Base-by-base conservation (phyloP, 1,284 basidiomycete species). In the Albatrellus sp. region DNA sequence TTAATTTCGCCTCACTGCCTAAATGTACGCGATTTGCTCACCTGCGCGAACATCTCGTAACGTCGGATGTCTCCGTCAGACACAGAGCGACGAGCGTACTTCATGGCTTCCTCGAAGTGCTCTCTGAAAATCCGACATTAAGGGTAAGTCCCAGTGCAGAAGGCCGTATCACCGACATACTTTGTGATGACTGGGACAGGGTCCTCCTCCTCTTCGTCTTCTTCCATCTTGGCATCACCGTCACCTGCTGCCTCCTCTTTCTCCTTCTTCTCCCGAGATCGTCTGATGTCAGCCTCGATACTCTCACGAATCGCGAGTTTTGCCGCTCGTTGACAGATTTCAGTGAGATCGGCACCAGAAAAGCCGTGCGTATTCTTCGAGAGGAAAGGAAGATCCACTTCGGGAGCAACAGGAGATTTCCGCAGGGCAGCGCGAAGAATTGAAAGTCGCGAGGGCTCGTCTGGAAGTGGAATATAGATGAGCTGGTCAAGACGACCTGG, bases 41-140 rank as follows among this genome's bases (percentile, higher is more conserved):
- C 77, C 70, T 85, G 86, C 32, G 88, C 62, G 59, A 91, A 90
- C 80, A 90, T 87, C 72, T 91, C 87, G 62, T 94, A 94, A 38
- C 90, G 80, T 52, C 93, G 80, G 63, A 98, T 96, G 61, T 98
- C 94, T 53, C 87, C 83, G 59, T 93, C 90, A 11, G 88, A 91
- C 44, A 94, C 90, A 5, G 90, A 92, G 48, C 90, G 82, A 63
- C 89, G 83, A 51, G 90, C 88, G 55, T 77, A 94, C 63, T 83
- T 83, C 92, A 96, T 96, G 1, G 93, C 91, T 68, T 98, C 94
- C 68, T 98, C 94, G 56, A 98, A 98, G 72, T 96, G 91, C 1
- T 82, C 89, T 57, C 77, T 80, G 52, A 7, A 30, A 33, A 48
- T 33, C 24, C 4, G 24, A 7, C 24, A n/a, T n/a, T n/a, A n/a